Percentiles rank a stretch among this genome's conserved stretches.
Evolutionary conservation across 257 asterid genomes (phyloP).

Genomic region (Rehmannia glutinosa): DNA sequence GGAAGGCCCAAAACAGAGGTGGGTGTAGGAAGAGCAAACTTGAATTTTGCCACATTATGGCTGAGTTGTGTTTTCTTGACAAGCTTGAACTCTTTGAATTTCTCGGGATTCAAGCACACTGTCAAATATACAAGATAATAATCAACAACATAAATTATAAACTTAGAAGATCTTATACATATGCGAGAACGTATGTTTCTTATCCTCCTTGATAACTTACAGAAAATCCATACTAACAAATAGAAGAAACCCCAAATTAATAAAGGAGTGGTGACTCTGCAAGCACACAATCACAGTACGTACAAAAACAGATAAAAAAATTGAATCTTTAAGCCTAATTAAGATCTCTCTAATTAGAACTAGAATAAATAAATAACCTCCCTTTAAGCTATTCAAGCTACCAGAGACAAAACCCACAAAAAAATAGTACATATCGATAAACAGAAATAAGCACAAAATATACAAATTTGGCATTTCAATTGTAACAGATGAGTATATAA

Average conservation of each 20-base stretch:
- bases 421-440: not conserved
- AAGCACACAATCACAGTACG: not conserved
- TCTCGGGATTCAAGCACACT: slow-evolving; percentile 87
- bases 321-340: slow-evolving; percentile 12
- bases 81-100: slow-evolving; percentile 81
- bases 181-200: not conserved
- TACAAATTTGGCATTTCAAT: not conserved
- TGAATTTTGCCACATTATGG: slow-evolving; percentile 95
- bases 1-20: slow-evolving; percentile 94
- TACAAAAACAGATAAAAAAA: slow-evolving; percentile 12
- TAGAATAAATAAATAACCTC: not conserved
- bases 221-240: not conserved
- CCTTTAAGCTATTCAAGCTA: slow-evolving; percentile 16
- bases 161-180: not conserved
- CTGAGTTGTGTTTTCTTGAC: slow-evolving; percentile 81
- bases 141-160: not conserved
- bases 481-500: not conserved
- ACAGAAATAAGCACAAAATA: not conserved
- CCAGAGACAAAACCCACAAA: slow-evolving; percentile 9
- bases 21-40: slow-evolving; percentile 82
- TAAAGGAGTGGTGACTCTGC: not conserved
- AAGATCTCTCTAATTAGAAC: not conserved
- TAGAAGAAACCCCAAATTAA: not conserved
- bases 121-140: slow-evolving; percentile 20
- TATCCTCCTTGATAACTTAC: not conserved